These are phyloP conservation scores for Tylopilus sp. DNA, from an alignment of 1,284 basidiomycete genomes.

Conservation along the genomic window DNA sequence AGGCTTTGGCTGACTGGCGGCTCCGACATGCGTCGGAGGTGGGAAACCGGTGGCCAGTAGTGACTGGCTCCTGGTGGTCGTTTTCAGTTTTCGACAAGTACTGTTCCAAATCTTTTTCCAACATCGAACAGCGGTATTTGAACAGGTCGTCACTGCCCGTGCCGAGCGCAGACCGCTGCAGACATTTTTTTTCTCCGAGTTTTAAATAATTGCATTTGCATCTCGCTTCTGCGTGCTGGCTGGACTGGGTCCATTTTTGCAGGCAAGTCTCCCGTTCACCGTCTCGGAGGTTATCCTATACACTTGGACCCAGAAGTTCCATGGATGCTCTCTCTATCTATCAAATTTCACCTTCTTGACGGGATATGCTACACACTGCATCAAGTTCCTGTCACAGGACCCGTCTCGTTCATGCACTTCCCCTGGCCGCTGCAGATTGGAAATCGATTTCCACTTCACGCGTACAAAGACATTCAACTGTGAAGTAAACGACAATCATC, in stretches of 20 bases:
- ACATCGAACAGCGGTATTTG: background rate
- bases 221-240: background rate
- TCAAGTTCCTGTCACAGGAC: conserved; percentile 4
- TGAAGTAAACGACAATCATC: background rate
- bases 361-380: background rate
- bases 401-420: background rate
- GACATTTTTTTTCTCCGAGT: background rate
- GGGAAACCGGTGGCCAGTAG: conserved; percentile 15
- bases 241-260: background rate
- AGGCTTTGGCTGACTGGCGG: conserved; percentile 9
- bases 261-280: background rate
- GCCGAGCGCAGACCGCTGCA: background rate
- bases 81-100: conserved; percentile 13
- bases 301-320: background rate
- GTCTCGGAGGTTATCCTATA: background rate
- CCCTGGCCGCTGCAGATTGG: conserved; percentile 2
- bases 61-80: background rate
- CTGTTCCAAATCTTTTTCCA: conserved; percentile 7
- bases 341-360: background rate
- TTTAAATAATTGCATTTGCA: background rate
- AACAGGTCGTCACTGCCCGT: background rate
- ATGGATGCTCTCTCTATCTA: background rate
- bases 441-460: conserved; percentile 6
- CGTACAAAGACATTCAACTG: background rate
- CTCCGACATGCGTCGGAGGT: conserved; percentile 18